Conservation (phyloP, 345 rosid species). For the Hypericum perforatum region DNA sequence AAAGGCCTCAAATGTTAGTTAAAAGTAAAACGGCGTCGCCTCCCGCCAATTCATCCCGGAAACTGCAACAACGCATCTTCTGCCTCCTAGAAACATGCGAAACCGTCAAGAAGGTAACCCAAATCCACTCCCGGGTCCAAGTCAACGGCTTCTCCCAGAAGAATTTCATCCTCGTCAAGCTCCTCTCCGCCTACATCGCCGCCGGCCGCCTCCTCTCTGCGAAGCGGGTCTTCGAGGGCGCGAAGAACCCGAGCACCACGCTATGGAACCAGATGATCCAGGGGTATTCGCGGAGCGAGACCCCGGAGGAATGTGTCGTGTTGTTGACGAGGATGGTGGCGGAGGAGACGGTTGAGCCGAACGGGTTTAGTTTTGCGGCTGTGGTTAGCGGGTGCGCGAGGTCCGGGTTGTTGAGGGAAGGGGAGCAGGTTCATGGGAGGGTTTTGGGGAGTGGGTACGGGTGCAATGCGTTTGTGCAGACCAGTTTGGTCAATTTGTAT, state of each 20-base stretch:
- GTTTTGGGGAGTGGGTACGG: conserved; percentile 28
- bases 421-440: conserved; percentile 39
- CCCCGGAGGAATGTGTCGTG: conserved; percentile 19
- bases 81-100: conserved; percentile 19
- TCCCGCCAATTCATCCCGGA: conserved; percentile 20
- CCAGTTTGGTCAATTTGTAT: conserved; percentile 42
- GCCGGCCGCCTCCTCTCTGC: conserved; percentile 16
- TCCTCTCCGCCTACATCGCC: conserved; percentile 24
- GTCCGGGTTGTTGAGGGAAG: conserved; percentile 26
- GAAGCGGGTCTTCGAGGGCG: conserved; percentile 11
- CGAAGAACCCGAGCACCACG: conserved; percentile 26
- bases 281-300: conserved; percentile 24
- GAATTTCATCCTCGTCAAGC: conserved; percentile 23
- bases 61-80: conserved; percentile 30
- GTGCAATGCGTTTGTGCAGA: conserved; percentile 29
- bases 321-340: conserved; percentile 31
- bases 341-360: conserved; percentile 20
- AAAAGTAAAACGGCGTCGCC: conserved; percentile 1
- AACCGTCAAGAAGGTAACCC: conserved; percentile 7
- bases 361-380: conserved; percentile 39
- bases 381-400: conserved; percentile 35
- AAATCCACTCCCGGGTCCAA: conserved; percentile 30
- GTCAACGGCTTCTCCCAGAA: conserved; percentile 26
- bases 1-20: conserved; percentile 15
- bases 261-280: conserved; percentile 48